Percentiles rank a stretch among this genome's conserved stretches.
These are phyloP conservation scores for Coriolopsis trogii DNA, from an alignment of 1,284 basidiomycete species.

Conservation along the genomic window DNA sequence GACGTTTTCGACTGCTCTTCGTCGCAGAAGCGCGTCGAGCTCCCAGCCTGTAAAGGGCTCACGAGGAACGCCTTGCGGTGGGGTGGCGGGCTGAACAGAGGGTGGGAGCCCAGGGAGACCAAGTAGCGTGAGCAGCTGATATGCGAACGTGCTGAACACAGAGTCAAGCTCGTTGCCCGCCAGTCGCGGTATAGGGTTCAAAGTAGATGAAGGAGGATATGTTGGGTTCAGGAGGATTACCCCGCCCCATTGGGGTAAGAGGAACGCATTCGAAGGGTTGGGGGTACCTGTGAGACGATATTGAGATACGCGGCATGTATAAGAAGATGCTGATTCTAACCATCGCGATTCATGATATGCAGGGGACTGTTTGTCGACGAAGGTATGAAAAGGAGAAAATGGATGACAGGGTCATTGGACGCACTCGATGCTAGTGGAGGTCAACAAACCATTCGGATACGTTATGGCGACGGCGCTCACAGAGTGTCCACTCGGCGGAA, in stretches of 20 bases:
- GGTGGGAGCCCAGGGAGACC: slow-evolving; percentile 72
- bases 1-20: slow-evolving; percentile 74
- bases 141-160: slow-evolving; percentile 73
- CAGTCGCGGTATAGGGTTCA: slow-evolving; percentile 45
- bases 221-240: slow-evolving; percentile 78
- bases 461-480: too few relatives aligned
- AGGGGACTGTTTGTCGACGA: slow-evolving; percentile 72
- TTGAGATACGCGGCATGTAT: not conserved
- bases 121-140: slow-evolving; percentile 78
- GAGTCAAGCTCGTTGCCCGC: slow-evolving; percentile 49
- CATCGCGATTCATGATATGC: slow-evolving; percentile 60
- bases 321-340: slow-evolving; percentile 38
- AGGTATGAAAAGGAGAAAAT: slow-evolving; percentile 92
- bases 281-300: slow-evolving; percentile 37
- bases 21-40: slow-evolving; percentile 74
- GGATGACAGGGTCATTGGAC: slow-evolving; percentile 90
- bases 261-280: slow-evolving; percentile 70
- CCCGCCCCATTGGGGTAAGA: slow-evolving; percentile 95
- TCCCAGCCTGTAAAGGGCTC: slow-evolving; percentile 70
- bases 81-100: slow-evolving; percentile 33
- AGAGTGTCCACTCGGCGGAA: slow-evolving; percentile 93
- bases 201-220: slow-evolving; percentile 27
- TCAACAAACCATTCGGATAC: too few relatives aligned
- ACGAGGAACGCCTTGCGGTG: slow-evolving; percentile 14
- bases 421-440: slow-evolving; percentile 66